These are phyloP conservation scores for Colletotrichum chlorophyti DNA, from an alignment of 2,329 filamentous ascomycete genomes.

Conservation along the genomic window DNA sequence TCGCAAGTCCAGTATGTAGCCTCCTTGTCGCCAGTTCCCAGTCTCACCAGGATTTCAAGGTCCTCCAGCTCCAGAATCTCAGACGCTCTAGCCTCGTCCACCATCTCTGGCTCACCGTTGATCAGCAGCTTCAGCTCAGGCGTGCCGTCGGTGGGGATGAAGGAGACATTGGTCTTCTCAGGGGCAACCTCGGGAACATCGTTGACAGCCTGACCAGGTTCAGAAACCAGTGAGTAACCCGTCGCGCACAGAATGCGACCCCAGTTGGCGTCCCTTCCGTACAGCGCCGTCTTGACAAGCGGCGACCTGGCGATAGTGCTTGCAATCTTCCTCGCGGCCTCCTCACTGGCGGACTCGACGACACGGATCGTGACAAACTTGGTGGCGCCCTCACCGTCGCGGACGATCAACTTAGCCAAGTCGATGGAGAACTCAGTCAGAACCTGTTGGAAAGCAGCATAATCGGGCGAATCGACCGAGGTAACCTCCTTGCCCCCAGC, in stretches of 20 bases:
- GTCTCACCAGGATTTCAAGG: slow-evolving; percentile 76
- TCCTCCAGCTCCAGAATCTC: slow-evolving; percentile 82
- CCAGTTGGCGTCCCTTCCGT: slow-evolving; percentile 98
- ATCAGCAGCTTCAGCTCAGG: slow-evolving; percentile 78
- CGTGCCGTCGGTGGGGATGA: slow-evolving; percentile 79
- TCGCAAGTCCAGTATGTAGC: slow-evolving; percentile 87
- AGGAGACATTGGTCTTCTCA: slow-evolving; percentile 77
- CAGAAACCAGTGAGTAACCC: slow-evolving; percentile 75
- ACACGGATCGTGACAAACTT: slow-evolving; percentile 97
- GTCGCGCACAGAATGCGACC: slow-evolving; percentile 95
- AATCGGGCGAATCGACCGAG: slow-evolving; percentile 64
- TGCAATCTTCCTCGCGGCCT: slow-evolving; percentile 79
- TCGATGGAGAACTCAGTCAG: slow-evolving; percentile 82
- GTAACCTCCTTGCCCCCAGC: slow-evolving; percentile 74
- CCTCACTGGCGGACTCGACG: slow-evolving; percentile 71
- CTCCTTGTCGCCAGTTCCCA: slow-evolving; percentile 73
- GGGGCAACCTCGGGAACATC: slow-evolving; percentile 71
- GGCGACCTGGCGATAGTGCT: slow-evolving; percentile 89
- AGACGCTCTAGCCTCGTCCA: slow-evolving; percentile 78
- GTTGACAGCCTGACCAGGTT: slow-evolving; percentile 61
- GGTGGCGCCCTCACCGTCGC: slow-evolving; percentile 95
- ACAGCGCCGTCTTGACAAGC: slow-evolving; percentile 95
- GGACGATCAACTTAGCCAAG: slow-evolving; percentile 90
- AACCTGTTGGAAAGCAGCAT: slow-evolving; percentile 71
- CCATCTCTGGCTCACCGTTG: slow-evolving; percentile 78